Evolutionary conservation across 179 eudicot genomes (phyloP), one percentile per base, ranked within the genome.

Genomic region (Monotropa hypopitys): DNA sequence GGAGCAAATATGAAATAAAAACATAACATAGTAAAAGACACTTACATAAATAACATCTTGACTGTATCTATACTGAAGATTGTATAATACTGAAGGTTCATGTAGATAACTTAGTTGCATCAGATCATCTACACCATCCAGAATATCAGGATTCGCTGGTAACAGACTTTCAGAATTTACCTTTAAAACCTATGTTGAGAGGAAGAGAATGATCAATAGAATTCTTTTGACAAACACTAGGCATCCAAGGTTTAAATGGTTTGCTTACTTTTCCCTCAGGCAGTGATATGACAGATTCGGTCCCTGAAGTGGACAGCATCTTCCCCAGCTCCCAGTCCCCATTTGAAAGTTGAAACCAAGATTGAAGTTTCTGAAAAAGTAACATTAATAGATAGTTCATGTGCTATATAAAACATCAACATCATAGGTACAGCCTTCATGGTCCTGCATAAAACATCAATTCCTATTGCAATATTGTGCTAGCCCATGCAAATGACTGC

Each of bases 111-210:
- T 96, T 74, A 96, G 87, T 83, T 96, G 99, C 98, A 96, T 93
- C 65, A 96, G 96, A 86, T 96, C 99, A 81, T 93, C 98, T 35
- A 96, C 99, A 7, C 99, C 99, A 82, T 96, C 96, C 80, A 96
- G 93, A 73, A 96, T 91, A 87, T 91, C 98, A 74, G 99, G 99
- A 82, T 96, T 96, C 76, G 99, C 94, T 57, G 96, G 90, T 78
- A 90, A 77, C 67, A 93, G 83, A 82, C 84, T 73, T 79, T 90
- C 97, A 72, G 86, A 72, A 80, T 85, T 88, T 79, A 93, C 97
- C 84, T 88, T 90, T 74, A 91, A 40, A 32, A 93, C 99, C 99
- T 96, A 81, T 84, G 74, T 76, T 30, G 50, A 42, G 62, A 50
- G 50, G 13, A 82, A 69, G 43, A 71, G 6, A 57, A 32, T 35